Base-by-base conservation (phyloP, 1,284 basidiomycete genomes). In the Pseudozyma pruni region DNA sequence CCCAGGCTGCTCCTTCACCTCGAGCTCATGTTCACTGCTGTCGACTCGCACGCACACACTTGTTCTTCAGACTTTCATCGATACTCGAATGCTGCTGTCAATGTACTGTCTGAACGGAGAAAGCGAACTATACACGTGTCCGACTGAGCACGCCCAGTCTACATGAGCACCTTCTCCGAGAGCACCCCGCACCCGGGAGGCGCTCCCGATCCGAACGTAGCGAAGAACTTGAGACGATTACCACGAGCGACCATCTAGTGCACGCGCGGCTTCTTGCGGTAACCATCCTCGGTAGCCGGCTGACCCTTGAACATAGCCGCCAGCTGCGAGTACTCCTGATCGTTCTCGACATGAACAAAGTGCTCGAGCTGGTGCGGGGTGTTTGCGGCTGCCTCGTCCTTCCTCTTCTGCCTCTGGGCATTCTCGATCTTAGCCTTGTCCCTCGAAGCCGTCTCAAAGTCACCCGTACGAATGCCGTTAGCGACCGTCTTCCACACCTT, bases 371-470 rank as follows among this genome's bases (percentile, higher is more conserved):
- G 80, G 92, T 94, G 96, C 2, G 86, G 85, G 16, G 86, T 89
- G 2, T 88, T 90, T 16, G 86, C 88, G 1, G 90, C 89, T 10
- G 81, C 81, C 84, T 98, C 95, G 74, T 94, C 92, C 81, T 89
- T 90, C 74, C 95, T 86, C 83, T 89, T 87, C 83, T 94, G 91
- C 58, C 95, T 86, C 85, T 97, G 93, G 43, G 94, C 91, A 75
- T 96, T 96, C 91, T 98, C 95, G 63, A 98, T 94, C 83, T 88
- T 87, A 37, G 87, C 88, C 89, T 98, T 98, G 83, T 94, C 94
- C 78, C 84, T 86, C 74, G 90, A 90, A 3, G 96, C 95, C n/a
- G 86, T 84, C 47, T 98, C 95, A 81, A 93, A 98, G 82, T 98
- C 91, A 20, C 92, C 91, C 47, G 89, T 89, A 49, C 91, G 85